Evolutionary conservation across 148 eudicot genomes (phyloP), one percentile per base, ranked within the genome.

Genomic region (Selenicereus undatus): DNA sequence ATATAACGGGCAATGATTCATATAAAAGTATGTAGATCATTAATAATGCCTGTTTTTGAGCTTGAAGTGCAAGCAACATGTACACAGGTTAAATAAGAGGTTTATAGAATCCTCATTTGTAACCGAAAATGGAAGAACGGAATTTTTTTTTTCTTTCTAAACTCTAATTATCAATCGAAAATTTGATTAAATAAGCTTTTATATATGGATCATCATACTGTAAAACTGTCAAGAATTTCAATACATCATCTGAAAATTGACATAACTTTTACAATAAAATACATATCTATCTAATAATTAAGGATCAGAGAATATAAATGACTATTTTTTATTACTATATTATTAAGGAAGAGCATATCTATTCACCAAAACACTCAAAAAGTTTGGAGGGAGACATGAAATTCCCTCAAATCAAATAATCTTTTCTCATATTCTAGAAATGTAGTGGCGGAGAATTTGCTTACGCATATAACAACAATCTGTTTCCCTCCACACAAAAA

Each of bases 301-400:
- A 56, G 54, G 62, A 11, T 0, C 13, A 72, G 14, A 36, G 43
- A 74, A 65, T 16, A 58, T 16, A 20, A 8, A 27, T 8, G 9
- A n/a, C 14, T 1, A 2, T 56, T 35, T 26, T 26, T 3, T 9
- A 48, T 74, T 32, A 32, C 32, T 26, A 8, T 36, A 21, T 71
- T 20, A 42, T 74, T 13, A 58, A 24, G n/a, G 12, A 29, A 45
- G 26, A 81, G 83, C 65, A 81, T 75, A 81, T 81, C 78, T 75
- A 75, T 75, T 76, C 83, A 81, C 76, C 71, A 66, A 66, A 62
- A 26, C 71, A 66, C 71, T 66, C 3, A 27, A 1, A 13, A n/a
- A 39, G 9, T 21, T 5, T 18, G 65, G n/a, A 18, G n/a, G 65
- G 22, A 18, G 22, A 24, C 29, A 64, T 24, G 29, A 64, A 64